Evolutionary conservation across 2,329 filamentous ascomycete genomes (phyloP), one percentile per base, ranked within the genome.

Genomic region (Fusarium secorum): DNA sequence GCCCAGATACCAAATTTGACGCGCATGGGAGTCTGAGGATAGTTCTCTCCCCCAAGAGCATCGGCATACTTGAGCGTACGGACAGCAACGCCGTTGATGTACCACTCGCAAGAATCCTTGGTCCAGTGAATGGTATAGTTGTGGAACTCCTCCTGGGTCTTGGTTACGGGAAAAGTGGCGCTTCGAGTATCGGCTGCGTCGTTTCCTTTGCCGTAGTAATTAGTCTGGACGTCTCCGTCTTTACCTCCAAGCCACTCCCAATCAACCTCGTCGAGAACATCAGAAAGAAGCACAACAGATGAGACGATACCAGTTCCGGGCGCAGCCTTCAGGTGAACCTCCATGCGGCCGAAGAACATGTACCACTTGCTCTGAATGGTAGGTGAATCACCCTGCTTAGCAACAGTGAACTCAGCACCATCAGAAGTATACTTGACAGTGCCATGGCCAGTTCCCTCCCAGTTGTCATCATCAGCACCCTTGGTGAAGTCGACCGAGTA

Each of bases 321-420:
- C 10, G 93, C 90, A 14, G 91, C 87, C 79, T 92, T 91, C 81
- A 94, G 83, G 22, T 86, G 86, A 53, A 91, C 88, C 51, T 93
- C 89, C 64, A 93, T 88, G 70, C 88, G 88, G 44, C 93, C 93
- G 74, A 94, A 95, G 90, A 95, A 94, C 78, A 95, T 92, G 82
- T 95, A 95, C 87, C 91, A 94, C 71, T 91, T 85, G 22, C 85
- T 85, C 76, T 86, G 86, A 77, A 93, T 92, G 5, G 88, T 89
- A 5, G 90, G 87, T 30, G 83, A 85, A 45, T 90, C 87, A 7
- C 82, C 82, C 51, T 85, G 81, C 15, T 88, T 79, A 2, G 84
- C 87, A 78, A 93, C 93, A 65, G 88, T 87, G 76, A 80, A 76
- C 36, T 75, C 68, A 6, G 74, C 74, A 18, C 74, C 74, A 5